Evolutionary conservation across 1,139 yeast genomes (phyloP).

Genomic region (Lodderomyces elongisporus): DNA sequence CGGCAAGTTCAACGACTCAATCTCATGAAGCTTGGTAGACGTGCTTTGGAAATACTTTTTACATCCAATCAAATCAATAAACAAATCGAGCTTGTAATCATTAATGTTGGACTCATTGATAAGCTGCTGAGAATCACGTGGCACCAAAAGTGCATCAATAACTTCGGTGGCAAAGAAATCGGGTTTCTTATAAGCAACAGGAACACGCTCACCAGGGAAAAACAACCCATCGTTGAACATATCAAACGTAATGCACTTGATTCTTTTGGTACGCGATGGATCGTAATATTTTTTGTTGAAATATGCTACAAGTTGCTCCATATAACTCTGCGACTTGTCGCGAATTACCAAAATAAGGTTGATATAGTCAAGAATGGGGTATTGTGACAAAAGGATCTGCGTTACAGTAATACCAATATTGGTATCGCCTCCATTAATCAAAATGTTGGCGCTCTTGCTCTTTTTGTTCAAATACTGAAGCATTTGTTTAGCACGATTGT

Average conservation of each 20-base stretch:
- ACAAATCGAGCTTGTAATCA: constrained; percentile 31
- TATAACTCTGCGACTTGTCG: constrained; percentile 20
- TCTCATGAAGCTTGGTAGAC: constrained; percentile 23
- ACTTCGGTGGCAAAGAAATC: constrained; percentile 39
- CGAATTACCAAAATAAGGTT: constrained; percentile 31
- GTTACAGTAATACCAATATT: constrained; percentile 33
- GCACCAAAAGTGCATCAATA: constrained; percentile 29
- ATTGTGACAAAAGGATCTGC: constrained; percentile 27
- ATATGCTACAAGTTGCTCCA: constrained; percentile 21
- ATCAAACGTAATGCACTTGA: constrained; percentile 33
- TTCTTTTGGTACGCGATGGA: constrained; percentile 18
- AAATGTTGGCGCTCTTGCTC: constrained; percentile 21
- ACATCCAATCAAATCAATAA: constrained; percentile 40
- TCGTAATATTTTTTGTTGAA: constrained; percentile 20
- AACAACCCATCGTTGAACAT: constrained; percentile 31
- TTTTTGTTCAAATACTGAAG: constrained; percentile 22
- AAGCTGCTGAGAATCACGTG: constrained; percentile 14
- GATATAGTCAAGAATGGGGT: constrained; percentile 18
- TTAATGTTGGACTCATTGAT: constrained; percentile 21
- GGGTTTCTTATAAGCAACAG: constrained; percentile 36
- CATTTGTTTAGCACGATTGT: constrained; percentile 37
- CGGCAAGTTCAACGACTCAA: constrained; percentile 32
- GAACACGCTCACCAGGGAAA: constrained; percentile 33
- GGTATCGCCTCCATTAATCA: constrained; percentile 46
- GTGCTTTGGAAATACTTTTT: constrained; percentile 33